Evolutionary conservation across 2,329 filamentous ascomycete species (phyloP).

Genomic region (Tolypocladium cylindrosporum): DNA sequence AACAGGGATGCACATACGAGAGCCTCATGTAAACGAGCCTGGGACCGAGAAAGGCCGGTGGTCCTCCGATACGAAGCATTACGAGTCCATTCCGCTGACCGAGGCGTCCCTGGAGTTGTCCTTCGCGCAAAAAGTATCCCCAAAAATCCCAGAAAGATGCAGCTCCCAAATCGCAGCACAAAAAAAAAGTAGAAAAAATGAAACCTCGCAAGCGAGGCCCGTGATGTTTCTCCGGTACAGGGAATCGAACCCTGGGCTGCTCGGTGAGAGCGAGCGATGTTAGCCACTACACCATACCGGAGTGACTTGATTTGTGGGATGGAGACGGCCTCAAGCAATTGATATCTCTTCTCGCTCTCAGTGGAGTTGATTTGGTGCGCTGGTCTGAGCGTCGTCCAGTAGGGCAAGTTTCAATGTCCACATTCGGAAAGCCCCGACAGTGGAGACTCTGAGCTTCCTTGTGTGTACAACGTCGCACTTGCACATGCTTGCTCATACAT

Average conservation of each 20-base stretch:
- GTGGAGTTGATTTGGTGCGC: neutral
- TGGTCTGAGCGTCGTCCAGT: neutral
- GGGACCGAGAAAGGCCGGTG: no score
- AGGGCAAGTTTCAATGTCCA: neutral
- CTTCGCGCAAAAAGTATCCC: no score
- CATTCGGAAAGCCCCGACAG: neutral
- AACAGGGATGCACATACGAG: no score
- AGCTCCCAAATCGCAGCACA: no score
- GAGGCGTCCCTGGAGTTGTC: no score
- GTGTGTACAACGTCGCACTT: neutral
- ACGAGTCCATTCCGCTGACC: no score
- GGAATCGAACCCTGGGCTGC: constrained; percentile 26
- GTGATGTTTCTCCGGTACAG: constrained; percentile 16
- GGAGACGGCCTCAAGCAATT: neutral
- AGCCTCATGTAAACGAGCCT: no score
- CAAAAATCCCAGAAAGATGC: no score
- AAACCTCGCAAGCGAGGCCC: neutral
- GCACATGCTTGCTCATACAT: neutral
- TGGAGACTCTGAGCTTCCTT: neutral
- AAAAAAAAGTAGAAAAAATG: no score
- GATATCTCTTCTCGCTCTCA: neutral
- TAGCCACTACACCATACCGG: constrained; percentile 27
- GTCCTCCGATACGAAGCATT: no score
- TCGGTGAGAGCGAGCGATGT: constrained; percentile 27
- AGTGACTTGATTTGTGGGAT: constrained; percentile 6